Percentiles rank a stretch among this genome's conserved stretches.
Conservation (phyloP, 495 filamentous ascomycete species). For the Letharia columbiana region DNA sequence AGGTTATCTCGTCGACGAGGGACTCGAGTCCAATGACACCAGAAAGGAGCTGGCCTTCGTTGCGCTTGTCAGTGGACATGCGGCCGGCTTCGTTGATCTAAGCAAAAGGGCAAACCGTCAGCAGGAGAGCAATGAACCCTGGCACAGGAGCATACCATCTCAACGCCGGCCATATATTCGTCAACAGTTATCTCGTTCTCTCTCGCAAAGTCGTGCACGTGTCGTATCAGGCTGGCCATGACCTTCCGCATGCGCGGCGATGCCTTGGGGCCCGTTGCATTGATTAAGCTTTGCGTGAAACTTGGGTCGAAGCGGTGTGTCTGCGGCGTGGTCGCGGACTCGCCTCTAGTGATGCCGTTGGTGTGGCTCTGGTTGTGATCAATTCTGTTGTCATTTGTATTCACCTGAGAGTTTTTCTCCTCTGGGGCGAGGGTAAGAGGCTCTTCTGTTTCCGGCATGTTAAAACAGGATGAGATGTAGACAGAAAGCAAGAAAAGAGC, state of each 20-base stretch:
- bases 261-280: constrained; percentile 67
- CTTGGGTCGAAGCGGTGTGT: constrained; percentile 54
- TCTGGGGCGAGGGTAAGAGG: constrained; percentile 7
- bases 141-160: constrained; percentile 35
- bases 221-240: constrained; percentile 56
- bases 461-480: neutral
- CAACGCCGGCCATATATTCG: constrained; percentile 72
- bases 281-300: constrained; percentile 67
- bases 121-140: neutral
- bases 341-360: neutral
- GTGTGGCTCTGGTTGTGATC: neutral
- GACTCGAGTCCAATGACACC: constrained; percentile 79
- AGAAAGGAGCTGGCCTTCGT: constrained; percentile 70
- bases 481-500: neutral
- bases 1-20: constrained; percentile 71
- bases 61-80: constrained; percentile 41
- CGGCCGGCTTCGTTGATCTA: constrained; percentile 42
- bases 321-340: neutral
- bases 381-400: neutral
- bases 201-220: constrained; percentile 76
- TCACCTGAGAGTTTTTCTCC: neutral
- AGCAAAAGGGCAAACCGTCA: constrained; percentile 34
- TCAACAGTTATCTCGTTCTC: constrained; percentile 72
- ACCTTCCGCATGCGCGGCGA: constrained; percentile 58
- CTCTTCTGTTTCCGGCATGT: neutral